These are phyloP conservation scores for Petrea volubilis DNA, from an alignment of 257 asterid species.

Conservation along the genomic window DNA sequence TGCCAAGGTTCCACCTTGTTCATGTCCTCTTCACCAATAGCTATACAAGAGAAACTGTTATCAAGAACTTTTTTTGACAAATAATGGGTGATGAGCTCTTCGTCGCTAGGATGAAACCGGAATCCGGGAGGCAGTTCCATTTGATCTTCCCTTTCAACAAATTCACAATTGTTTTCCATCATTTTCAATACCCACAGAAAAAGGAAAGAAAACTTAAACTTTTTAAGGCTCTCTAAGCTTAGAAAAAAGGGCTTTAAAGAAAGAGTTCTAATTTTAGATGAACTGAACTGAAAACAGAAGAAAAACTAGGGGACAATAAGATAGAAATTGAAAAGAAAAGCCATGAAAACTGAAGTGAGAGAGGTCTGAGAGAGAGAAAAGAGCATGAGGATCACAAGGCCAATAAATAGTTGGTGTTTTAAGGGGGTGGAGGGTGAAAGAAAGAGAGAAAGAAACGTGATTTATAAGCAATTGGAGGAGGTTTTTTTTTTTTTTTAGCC, in stretches of 20 bases:
- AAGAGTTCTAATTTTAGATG: slow-evolving; percentile 15
- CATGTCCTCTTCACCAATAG: slow-evolving; percentile 82
- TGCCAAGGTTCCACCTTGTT: slow-evolving; percentile 95
- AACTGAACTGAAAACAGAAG: not conserved
- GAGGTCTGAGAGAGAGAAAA: slow-evolving; percentile 13
- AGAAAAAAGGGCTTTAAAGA: slow-evolving; percentile 6
- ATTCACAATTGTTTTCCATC: slow-evolving; percentile 49
- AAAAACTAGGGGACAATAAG: slow-evolving; percentile 25
- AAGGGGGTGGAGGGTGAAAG: no score
- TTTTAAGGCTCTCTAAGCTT: not conserved
- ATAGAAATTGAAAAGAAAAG: slow-evolving; percentile 18
- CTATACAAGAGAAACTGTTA: slow-evolving; percentile 38
- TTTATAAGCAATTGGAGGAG: slow-evolving; percentile 46
- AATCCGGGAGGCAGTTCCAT: slow-evolving; percentile 87
- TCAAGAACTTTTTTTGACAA: slow-evolving; percentile 55
- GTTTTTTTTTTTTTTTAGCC: slow-evolving; percentile 41
- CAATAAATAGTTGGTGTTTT: slow-evolving; percentile 30
- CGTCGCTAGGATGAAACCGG: slow-evolving; percentile 88
- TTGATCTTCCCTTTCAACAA: slow-evolving; percentile 36
- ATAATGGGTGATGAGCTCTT: slow-evolving; percentile 79
- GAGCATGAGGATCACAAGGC: slow-evolving; percentile 25
- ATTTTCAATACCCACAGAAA: not conserved
- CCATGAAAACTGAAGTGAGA: slow-evolving; percentile 21
- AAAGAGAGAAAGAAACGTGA: slow-evolving; percentile 47
- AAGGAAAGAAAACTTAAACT: not conserved